Base-by-base conservation (phyloP, 306 rosid species). In the Acacia confusa region DNA sequence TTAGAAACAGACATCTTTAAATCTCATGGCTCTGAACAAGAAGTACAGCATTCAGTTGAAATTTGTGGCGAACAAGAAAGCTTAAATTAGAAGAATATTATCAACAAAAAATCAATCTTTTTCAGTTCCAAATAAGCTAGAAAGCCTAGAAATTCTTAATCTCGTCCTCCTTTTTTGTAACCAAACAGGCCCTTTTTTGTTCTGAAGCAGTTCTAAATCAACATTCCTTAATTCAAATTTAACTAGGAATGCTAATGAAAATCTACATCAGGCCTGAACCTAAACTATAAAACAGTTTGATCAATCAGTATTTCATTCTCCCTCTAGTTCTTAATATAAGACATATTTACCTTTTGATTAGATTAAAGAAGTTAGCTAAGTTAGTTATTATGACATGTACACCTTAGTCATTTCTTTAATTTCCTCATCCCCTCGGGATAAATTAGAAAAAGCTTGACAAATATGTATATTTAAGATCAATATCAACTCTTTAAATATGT, bases 21-120 rank as follows among this genome's bases (percentile, higher is more conserved):
- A 78, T 70, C 32, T 81, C 65, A 61, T 41, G 27, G 45, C 71
- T 40, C 7, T 20, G 55, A 74, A 70, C 52, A 36, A 75, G 48
- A 74, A 34, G 28, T n/a, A 55, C 19, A 6, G 25, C 14, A 9
- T 10, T 20, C 65, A 81, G 57, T 50, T 67, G 24, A 61, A 73
- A 60, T 28, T 72, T 40, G 47, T 17, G 41, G 70, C 48, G 41
- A 74, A 14, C 7, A 34, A 58, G 38, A 61, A 63, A 50, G 41
- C 52, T 7, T 38, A 44, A 22, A 67, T 38, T 52, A 24, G n/a
- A 79, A 71, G 40, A 47, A 76, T 45, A 75, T 67, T 32, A 71
- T 14, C 36, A 83, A 58, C 40, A 73, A 6, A 48, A 66, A 34
- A 58, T 66, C 55, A 41, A 50, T 19, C 28, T 4, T 36, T 25